Conservation (phyloP, 306 rosid species). For the Inga laurina region DNA sequence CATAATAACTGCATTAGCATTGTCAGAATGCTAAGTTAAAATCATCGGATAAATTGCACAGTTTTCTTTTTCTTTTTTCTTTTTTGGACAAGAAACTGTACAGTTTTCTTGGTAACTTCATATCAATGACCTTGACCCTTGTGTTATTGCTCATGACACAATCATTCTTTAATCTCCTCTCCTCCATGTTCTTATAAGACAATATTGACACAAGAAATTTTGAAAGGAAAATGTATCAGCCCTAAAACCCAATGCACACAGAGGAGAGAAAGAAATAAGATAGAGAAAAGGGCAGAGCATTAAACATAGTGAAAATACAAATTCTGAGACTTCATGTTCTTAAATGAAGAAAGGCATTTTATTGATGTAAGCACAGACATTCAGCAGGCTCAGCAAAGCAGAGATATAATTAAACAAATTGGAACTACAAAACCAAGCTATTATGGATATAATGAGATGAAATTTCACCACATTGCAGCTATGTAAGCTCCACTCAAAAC, state of each 20-base stretch:
- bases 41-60: background rate
- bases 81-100: background rate
- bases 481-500: constrained; percentile 50
- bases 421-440: constrained; percentile 25
- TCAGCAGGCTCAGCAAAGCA: constrained; percentile 32
- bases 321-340: constrained; percentile 17
- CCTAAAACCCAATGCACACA: background rate
- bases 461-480: constrained; percentile 42
- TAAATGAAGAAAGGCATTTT: constrained; percentile 22
- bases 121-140: background rate
- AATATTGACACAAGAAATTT: background rate
- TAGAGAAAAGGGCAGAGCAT: background rate
- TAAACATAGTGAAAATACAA: constrained; percentile 1
- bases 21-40: background rate
- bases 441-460: constrained; percentile 30
- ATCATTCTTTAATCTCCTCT: background rate
- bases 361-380: constrained; percentile 17
- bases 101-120: background rate
- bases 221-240: background rate
- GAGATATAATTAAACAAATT: constrained; percentile 31
- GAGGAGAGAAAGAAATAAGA: background rate
- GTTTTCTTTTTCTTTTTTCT: background rate
- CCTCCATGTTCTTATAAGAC: background rate
- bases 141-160: background rate
- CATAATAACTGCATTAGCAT: background rate